Evolutionary conservation across 352 stramenopile genomes (phyloP).

Genomic region (Phytophthora crassamura): DNA sequence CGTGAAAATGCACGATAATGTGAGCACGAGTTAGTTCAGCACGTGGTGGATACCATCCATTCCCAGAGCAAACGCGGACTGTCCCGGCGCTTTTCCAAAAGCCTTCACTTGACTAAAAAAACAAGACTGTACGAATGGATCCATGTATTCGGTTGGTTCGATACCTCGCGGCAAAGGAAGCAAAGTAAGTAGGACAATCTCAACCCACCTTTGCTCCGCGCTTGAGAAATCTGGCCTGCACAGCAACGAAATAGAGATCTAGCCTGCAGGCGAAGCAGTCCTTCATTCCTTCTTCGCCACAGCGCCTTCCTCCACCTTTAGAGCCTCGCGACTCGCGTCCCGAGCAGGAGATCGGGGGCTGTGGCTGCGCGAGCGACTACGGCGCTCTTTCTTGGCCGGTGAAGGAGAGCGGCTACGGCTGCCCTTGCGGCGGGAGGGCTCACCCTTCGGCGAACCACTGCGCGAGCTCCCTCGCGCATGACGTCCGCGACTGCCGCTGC

Average conservation of each 20-base stretch:
- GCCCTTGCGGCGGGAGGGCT: conserved; percentile 46
- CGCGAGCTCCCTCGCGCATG: conserved; percentile 45
- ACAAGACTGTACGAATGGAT: conserved; percentile 28
- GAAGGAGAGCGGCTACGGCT: conserved; percentile 57
- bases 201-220: conserved; percentile 12
- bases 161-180: conserved; percentile 22
- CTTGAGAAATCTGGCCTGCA: conserved; percentile 18
- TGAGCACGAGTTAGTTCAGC: too few species aligned
- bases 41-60: too few species aligned
- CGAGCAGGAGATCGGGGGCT: conserved; percentile 37
- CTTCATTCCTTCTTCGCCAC: conserved; percentile 41
- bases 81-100: too few species aligned
- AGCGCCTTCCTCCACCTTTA: conserved; percentile 15
- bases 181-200: conserved; percentile 15
- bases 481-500: conserved; percentile 44
- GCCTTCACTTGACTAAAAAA: background rate
- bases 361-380: conserved; percentile 64
- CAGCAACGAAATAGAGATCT: conserved; percentile 38
- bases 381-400: conserved; percentile 46
- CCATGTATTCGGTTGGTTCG: conserved; percentile 40
- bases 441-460: conserved; percentile 57
- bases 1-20: too few species aligned
- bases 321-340: conserved; percentile 16
- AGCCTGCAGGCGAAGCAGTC: conserved; percentile 18
- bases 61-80: too few species aligned